Conservation (phyloP, 2,329 filamentous ascomycete species). For the Claviceps sp. region DNA sequence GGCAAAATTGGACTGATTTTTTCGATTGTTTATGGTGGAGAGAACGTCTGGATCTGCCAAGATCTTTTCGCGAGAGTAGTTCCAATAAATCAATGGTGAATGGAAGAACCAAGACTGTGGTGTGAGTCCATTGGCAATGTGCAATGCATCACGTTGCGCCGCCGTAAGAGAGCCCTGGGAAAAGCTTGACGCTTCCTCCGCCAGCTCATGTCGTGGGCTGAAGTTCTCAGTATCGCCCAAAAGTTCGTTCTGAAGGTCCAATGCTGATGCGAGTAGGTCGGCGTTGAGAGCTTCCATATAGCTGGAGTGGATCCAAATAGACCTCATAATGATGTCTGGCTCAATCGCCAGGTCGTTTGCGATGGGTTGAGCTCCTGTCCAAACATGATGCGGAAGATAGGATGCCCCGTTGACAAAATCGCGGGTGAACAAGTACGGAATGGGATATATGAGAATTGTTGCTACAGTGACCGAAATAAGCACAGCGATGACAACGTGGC, state of each 20-base stretch:
- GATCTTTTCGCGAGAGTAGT: conserved; percentile 47
- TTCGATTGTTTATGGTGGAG: conserved; percentile 53
- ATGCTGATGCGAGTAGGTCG: conserved; percentile 49
- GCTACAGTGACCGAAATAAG: conserved; percentile 61
- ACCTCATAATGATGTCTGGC: conserved; percentile 68
- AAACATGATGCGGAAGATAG: conserved; percentile 65
- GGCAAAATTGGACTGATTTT: conserved; percentile 49
- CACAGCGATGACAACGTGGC: conserved; percentile 62
- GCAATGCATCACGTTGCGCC: conserved; percentile 38
- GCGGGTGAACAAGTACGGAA: conserved; percentile 60
- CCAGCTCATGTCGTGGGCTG: conserved; percentile 27
- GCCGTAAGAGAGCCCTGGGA: conserved; percentile 25
- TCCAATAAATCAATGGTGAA: conserved; percentile 74
- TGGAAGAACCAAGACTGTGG: conserved; percentile 65
- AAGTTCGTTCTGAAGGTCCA: conserved; percentile 57
- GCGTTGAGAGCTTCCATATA: conserved; percentile 65
- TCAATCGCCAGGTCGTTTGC: conserved; percentile 33
- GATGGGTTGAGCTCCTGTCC: conserved; percentile 60
- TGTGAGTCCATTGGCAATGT: conserved; percentile 45
- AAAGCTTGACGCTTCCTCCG: conserved; percentile 15
- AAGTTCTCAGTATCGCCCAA: conserved; percentile 48
- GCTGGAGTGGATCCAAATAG: conserved; percentile 68
- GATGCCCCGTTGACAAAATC: conserved; percentile 59
- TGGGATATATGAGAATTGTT: conserved; percentile 58
- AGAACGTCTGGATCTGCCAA: conserved; percentile 49